Base-by-base conservation (phyloP, 345 rosid genomes). In the Aurinia saxatilis region DNA sequence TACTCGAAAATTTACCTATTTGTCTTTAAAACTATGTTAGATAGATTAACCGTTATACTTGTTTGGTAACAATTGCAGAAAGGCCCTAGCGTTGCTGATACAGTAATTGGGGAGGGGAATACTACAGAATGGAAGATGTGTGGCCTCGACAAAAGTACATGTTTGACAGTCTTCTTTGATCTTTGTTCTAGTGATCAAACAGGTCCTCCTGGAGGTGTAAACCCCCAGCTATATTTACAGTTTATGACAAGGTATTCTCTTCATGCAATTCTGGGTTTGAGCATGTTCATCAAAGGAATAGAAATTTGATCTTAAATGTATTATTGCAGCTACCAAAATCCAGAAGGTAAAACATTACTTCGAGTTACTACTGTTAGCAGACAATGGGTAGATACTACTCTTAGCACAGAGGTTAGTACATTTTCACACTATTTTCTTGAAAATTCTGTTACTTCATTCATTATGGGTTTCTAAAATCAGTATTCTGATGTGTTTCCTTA, bases 61-160 rank as follows among this genome's bases (percentile, higher is more conserved):
- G 46, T 57, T 57, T 36, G 63, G 67, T 53, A 77, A 27, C 37
- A 56, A 45, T 72, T 86, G 82, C 95, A 93, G 99, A 93, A 90
- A 84, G 97, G 99, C 50, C 86, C 96, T 46, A 73, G 76, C 33
- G 89, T 83, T 47, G 82, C 97, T 60, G 99, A 90, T 69, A 84
- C 92, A 34, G 83, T 78, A 37, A 66, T 84, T 4, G 99, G 99
- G 41, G 96, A 93, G 77, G 99, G 99, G 31, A 89, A 83, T 74
- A 90, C 96, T 39, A 74, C 81, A 13, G 81, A 79, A 31, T 93
- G 99, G 99, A 93, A 90, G 76, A 83, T 93, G 96, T 90, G 99
- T 77, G 97, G 99, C 63, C 88, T 93, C 62, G 95, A 90, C 76
- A 87, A 76, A 63, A 90, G 96, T 77, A 87, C 96, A 67, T 93